Percentiles rank a stretch among this genome's conserved stretches.
These are phyloP conservation scores for Ajuga reptans DNA, from an alignment of 305 asterid species.

Conservation along the genomic window DNA sequence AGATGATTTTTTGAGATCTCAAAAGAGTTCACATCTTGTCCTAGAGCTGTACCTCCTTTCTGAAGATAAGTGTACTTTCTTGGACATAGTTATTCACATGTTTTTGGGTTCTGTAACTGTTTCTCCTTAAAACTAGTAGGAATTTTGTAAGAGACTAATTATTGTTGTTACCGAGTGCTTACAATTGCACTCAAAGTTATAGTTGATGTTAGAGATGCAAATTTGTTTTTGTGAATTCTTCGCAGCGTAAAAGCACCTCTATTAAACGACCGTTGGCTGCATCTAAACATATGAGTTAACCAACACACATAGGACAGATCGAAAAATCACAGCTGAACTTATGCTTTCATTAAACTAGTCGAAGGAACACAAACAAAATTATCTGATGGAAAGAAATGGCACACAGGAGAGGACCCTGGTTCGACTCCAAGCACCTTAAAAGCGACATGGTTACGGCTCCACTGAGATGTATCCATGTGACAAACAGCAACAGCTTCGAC, in stretches of 20 bases:
- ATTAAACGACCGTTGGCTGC: no score
- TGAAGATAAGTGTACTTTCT: not conserved
- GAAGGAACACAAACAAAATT: constrained; percentile 49
- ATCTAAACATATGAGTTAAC: no score
- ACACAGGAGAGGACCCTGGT: constrained; percentile 57
- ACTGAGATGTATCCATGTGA: constrained; percentile 70
- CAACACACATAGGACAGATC: no score
- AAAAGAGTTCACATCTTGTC: not conserved
- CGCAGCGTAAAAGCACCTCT: not conserved
- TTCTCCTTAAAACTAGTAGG: not conserved
- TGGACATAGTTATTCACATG: not conserved
- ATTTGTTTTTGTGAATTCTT: no score
- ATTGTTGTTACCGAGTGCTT: not conserved
- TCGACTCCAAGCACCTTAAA: constrained; percentile 48
- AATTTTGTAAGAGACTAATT: not conserved
- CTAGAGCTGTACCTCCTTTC: constrained; percentile 3
- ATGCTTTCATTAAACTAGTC: constrained; percentile 2
- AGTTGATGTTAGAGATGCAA: not conserved
- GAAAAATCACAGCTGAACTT: not conserved
- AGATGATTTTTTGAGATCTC: constrained; percentile 9
- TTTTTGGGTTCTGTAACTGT: not conserved
- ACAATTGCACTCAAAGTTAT: not conserved
- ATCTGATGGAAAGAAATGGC: constrained; percentile 86
- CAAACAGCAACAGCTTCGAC: constrained; percentile 69
- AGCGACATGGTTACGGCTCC: constrained; percentile 58